Conservation (phyloP, 352 stramenopile genomes). For the Pythium dissimile region DNA sequence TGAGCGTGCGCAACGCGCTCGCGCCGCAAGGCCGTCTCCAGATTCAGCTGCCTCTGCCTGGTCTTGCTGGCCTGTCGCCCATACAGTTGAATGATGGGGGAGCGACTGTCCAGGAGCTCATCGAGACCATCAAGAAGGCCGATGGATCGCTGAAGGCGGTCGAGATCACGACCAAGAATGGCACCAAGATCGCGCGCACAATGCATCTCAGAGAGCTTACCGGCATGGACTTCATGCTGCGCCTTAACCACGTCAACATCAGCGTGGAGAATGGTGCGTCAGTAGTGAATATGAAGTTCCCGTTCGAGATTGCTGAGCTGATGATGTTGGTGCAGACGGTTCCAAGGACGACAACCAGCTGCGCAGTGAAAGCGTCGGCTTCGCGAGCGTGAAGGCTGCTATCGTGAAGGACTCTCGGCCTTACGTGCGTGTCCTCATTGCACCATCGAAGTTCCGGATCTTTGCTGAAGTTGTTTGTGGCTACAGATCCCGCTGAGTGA, state of each 20-base stretch:
- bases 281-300: too few species aligned
- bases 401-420: slow-evolving; percentile 58
- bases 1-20: slow-evolving; percentile 49
- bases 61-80: slow-evolving; percentile 44
- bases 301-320: too few species aligned
- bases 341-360: slow-evolving; percentile 27
- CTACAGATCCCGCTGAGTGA: slow-evolving; percentile 61
- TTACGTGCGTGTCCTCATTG: slow-evolving; percentile 25
- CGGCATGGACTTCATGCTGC: slow-evolving; percentile 63
- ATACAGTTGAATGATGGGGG: slow-evolving; percentile 36
- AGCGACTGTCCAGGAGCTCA: slow-evolving; percentile 46
- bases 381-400: slow-evolving; percentile 60
- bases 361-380: slow-evolving; percentile 48
- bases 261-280: slow-evolving; percentile 43
- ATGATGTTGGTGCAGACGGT: slow-evolving; percentile 17
- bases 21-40: slow-evolving; percentile 36
- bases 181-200: slow-evolving; percentile 62
- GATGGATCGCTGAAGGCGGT: slow-evolving; percentile 62
- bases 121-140: slow-evolving; percentile 44
- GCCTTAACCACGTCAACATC: slow-evolving; percentile 65
- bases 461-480: not conserved
- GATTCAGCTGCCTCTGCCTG: slow-evolving; percentile 60
- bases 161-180: slow-evolving; percentile 60
- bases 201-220: slow-evolving; percentile 60
- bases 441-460: not conserved